Evolutionary conservation across 1,284 basidiomycete species (phyloP).

Genomic region (Pseudozyma sp.): DNA sequence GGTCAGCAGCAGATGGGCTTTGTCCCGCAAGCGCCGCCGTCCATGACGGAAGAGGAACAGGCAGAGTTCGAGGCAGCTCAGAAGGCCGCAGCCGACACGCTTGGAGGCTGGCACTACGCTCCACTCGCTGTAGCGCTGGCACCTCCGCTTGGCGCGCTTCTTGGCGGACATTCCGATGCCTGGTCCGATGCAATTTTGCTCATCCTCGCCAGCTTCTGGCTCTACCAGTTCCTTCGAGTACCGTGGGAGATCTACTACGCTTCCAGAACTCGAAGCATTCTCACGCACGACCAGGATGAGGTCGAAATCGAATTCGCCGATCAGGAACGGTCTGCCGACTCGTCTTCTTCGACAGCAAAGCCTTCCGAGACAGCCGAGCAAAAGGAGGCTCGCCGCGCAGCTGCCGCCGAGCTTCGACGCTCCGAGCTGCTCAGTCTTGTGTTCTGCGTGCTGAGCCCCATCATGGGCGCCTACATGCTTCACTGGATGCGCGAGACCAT

Average conservation of each 20-base stretch:
- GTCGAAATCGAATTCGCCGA: slow-evolving; percentile 20
- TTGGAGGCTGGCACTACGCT: slow-evolving; percentile 61
- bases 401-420: slow-evolving; percentile 62
- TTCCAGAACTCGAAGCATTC: slow-evolving; percentile 56
- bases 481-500: slow-evolving; percentile 65
- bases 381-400: slow-evolving; percentile 38
- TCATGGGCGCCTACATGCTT: slow-evolving; percentile 66
- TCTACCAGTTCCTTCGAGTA: slow-evolving; percentile 59
- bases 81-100: slow-evolving; percentile 27
- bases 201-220: slow-evolving; percentile 68
- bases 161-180: slow-evolving; percentile 67
- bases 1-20: slow-evolving; percentile 12
- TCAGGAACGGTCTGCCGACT: not conserved
- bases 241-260: slow-evolving; percentile 53
- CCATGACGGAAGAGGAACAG: slow-evolving; percentile 47
- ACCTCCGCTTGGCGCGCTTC: slow-evolving; percentile 55
- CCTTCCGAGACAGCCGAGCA: slow-evolving; percentile 16
- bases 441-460: slow-evolving; percentile 64
- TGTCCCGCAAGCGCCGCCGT: slow-evolving; percentile 21
- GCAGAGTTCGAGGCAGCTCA: slow-evolving; percentile 79
- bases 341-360: not conserved
- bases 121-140: slow-evolving; percentile 59
- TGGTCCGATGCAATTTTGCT: slow-evolving; percentile 70
- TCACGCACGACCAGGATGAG: slow-evolving; percentile 53
- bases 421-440: slow-evolving; percentile 65